Evolutionary conservation across 140 eudicot genomes (phyloP).

Genomic region (Ambrosia hybrid): DNA sequence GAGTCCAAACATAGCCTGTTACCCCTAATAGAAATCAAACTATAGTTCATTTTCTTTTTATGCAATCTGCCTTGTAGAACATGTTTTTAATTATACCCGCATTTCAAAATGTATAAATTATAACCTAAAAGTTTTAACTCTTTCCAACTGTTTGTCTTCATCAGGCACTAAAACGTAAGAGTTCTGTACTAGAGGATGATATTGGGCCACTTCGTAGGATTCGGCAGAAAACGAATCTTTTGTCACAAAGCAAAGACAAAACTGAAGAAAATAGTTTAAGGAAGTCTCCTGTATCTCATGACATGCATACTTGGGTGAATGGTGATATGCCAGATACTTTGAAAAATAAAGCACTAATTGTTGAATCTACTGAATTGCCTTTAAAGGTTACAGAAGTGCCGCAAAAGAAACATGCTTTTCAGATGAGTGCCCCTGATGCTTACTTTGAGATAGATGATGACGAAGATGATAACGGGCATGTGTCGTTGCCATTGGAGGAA

Average conservation of each 20-base stretch:
- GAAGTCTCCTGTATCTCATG: constrained; percentile 25
- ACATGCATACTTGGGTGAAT: constrained; percentile 24
- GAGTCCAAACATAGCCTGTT: no score
- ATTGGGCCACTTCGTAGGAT: constrained; percentile 76
- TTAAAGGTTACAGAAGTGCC: no score
- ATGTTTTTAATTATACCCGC: no score
- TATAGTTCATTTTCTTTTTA: no score
- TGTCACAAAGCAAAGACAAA: constrained; percentile 37
- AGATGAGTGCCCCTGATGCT: no score
- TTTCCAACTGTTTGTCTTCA: constrained; percentile 4
- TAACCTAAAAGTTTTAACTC: neutral
- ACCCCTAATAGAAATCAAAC: no score
- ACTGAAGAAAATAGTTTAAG: constrained; percentile 39
- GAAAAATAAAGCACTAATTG: constrained; percentile 25
- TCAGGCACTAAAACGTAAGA: constrained; percentile 79
- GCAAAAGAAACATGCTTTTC: no score
- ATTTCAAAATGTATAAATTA: no score
- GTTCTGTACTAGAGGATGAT: constrained; percentile 66
- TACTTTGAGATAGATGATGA: no score
- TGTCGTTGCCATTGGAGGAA: no score
- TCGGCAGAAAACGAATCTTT: constrained; percentile 75
- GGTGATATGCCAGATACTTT: constrained; percentile 31
- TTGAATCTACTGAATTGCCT: constrained; percentile 31
- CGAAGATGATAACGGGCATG: no score
- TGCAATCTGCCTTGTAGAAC: neutral